Evolutionary conservation across 306 rosid species (phyloP).

Genomic region (Glycine soja): DNA sequence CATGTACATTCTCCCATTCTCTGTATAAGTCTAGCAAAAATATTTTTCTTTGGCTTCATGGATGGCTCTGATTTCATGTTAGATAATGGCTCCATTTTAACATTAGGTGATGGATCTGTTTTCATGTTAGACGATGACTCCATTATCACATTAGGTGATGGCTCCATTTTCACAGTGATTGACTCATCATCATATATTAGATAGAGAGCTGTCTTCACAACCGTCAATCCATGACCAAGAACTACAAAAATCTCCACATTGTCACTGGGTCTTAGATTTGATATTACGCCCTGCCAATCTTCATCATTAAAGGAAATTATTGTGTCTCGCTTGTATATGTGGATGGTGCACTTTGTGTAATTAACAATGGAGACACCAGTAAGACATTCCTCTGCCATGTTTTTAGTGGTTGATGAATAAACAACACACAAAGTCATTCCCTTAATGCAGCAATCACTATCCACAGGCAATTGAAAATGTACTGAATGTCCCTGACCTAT

Average conservation of each 20-base stretch:
- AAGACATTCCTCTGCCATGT: not conserved
- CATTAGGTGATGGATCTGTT: not conserved
- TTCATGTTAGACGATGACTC: not conserved
- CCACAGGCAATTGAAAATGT: not conserved
- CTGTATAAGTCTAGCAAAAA: not conserved
- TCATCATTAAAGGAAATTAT: slow-evolving; percentile 21
- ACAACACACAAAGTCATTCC: slow-evolving; percentile 20
- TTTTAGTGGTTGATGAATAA: not conserved
- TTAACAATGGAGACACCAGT: not conserved
- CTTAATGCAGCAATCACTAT: not conserved
- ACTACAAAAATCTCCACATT: slow-evolving; percentile 15
- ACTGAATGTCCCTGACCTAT: not conserved
- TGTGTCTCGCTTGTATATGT: slow-evolving; percentile 24
- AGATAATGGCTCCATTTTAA: not conserved
- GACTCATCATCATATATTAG: no score
- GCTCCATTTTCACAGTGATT: not conserved
- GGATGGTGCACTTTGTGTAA: slow-evolving; percentile 7
- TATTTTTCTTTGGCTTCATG: not conserved
- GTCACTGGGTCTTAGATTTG: slow-evolving; percentile 23
- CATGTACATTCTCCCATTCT: not conserved
- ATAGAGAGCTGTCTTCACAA: no score
- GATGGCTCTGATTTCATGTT: not conserved
- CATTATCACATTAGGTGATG: not conserved
- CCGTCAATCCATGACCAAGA: no score
- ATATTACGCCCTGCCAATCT: not conserved